Evolutionary conservation across 2,329 filamentous ascomycete genomes (phyloP).

Genomic region (Neofusicoccum sp.): DNA sequence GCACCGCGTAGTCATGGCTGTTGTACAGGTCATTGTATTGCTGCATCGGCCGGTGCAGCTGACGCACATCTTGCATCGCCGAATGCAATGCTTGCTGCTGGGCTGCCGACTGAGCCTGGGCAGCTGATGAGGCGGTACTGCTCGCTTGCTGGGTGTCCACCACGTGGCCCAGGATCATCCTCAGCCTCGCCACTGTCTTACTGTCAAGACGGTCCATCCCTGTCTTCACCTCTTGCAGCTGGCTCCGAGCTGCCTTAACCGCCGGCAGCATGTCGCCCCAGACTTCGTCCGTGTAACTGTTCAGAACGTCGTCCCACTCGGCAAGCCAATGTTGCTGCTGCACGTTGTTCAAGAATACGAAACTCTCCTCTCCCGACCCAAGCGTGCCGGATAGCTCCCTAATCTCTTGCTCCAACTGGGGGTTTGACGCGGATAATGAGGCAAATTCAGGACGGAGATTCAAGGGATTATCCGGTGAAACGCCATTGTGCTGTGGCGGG

Average conservation of each 20-base stretch:
- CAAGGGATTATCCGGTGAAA: constrained; percentile 22
- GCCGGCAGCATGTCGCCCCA: constrained; percentile 28
- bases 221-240: constrained; percentile 25
- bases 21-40: not conserved
- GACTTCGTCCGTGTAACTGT: constrained; percentile 29
- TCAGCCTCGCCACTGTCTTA: constrained; percentile 27
- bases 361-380: not conserved
- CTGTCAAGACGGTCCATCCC: constrained; percentile 23
- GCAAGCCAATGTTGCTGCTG: constrained; percentile 20
- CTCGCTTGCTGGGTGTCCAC: constrained; percentile 8
- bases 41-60: not conserved
- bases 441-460: constrained; percentile 24
- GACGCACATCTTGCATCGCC: constrained; percentile 8
- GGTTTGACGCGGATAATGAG: not conserved
- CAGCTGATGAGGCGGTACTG: not conserved
- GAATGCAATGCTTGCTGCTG: not conserved
- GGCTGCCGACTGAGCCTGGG: not conserved
- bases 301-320: constrained; percentile 28
- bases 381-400: not conserved
- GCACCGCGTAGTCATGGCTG: not conserved
- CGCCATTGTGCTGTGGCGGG: constrained; percentile 20
- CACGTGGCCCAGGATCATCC: constrained; percentile 31
- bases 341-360: not conserved
- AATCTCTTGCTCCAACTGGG: constrained; percentile 17
- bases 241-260: constrained; percentile 25